Percentiles rank a stretch among this genome's conserved stretches.
Evolutionary conservation across 2,329 filamentous ascomycete genomes (phyloP).

Genomic region (Immersiporthe knoxdaviesiana): DNA sequence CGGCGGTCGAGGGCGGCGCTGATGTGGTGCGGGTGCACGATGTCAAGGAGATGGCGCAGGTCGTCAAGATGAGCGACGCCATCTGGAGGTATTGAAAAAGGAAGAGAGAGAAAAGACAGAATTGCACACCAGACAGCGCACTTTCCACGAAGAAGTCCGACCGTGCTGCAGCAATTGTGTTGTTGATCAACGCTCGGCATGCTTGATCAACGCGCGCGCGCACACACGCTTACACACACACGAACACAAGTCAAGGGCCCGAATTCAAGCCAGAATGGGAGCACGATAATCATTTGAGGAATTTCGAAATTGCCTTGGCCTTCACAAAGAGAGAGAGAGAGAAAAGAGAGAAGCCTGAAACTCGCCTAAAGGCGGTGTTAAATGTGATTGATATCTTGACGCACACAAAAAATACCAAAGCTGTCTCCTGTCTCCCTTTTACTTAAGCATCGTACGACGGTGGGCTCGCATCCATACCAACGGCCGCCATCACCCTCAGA

Average conservation of each 20-base stretch:
- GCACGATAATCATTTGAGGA: neutral
- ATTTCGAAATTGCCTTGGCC: neutral
- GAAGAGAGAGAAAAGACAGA: too few relatives aligned
- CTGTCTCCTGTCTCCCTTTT: neutral
- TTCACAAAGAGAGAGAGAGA: too few relatives aligned
- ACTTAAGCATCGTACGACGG: constrained; percentile 34
- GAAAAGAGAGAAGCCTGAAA: neutral
- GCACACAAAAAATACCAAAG: neutral
- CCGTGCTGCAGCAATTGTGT: neutral
- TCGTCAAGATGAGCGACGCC: constrained; percentile 88
- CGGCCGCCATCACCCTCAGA: constrained; percentile 34
- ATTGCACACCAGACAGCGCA: too few relatives aligned
- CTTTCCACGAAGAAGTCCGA: neutral
- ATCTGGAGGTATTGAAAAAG: constrained; percentile 66
- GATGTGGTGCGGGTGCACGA: constrained; percentile 95
- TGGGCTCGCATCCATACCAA: constrained; percentile 33
- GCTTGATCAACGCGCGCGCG: neutral
- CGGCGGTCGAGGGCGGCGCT: constrained; percentile 82
- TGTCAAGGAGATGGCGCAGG: constrained; percentile 81
- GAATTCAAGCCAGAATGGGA: too few relatives aligned
- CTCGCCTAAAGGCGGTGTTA: too few relatives aligned
- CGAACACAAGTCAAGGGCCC: neutral
- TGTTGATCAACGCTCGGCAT: too few relatives aligned
- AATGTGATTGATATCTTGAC: too few relatives aligned
- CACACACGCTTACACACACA: neutral